phyloP scores from a whole-genome alignment of 352 stramenopile genomes.

The Pythium phragmiticola region DNA sequence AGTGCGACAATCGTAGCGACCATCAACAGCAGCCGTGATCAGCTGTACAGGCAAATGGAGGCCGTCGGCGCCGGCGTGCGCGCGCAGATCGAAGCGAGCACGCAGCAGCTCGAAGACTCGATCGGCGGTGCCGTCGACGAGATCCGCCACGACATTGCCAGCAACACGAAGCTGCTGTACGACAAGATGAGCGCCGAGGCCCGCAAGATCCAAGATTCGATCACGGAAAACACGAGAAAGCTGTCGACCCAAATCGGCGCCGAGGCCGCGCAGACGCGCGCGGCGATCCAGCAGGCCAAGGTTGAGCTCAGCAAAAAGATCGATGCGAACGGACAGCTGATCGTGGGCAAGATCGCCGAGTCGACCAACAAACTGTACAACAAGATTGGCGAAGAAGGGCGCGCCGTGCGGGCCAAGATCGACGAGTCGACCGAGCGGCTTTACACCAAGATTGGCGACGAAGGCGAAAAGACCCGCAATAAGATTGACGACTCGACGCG shows the following conservation, averaged over 20 bases:
- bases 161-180: not conserved
- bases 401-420: constrained; percentile 14
- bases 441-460: constrained; percentile 17
- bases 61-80: not conserved
- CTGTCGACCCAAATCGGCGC: constrained; percentile 4
- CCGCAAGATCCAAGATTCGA: not conserved
- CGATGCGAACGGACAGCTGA: no score
- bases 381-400: not conserved
- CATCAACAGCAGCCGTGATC: not conserved
- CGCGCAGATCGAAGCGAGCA: not conserved
- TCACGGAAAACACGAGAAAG: constrained; percentile 14
- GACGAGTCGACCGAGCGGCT: constrained; percentile 16
- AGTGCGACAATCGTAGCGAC: not conserved
- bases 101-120: not conserved
- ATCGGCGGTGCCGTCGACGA: not conserved
- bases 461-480: constrained; percentile 7
- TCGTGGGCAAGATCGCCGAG: no score
- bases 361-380: no score
- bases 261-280: not conserved
- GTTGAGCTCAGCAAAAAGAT: no score
- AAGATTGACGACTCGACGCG: constrained; percentile 12
- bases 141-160: constrained; percentile 2
- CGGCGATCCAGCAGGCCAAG: not conserved
- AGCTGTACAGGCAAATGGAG: not conserved
- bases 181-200: constrained; percentile 13